phyloP scores from a whole-genome alignment of 176 grass and related monocot species.

The Canna indica region DNA sequence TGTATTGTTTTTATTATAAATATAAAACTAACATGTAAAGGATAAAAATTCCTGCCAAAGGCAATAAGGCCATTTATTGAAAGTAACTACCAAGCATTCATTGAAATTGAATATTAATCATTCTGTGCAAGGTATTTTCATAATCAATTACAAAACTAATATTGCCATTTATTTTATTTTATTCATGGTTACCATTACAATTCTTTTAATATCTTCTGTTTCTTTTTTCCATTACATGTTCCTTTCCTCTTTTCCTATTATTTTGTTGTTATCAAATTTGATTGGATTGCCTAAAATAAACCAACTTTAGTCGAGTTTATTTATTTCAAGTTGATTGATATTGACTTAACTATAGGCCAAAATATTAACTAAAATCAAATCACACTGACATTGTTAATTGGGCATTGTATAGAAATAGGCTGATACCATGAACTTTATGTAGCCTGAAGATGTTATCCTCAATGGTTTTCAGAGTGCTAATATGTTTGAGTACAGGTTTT shows the following conservation, averaged over 20 bases:
- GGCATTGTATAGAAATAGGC: not conserved
- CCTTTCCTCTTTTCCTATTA: not conserved
- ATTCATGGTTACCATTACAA: not conserved
- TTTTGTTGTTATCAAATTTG: not conserved
- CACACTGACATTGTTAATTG: not conserved
- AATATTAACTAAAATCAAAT: not conserved
- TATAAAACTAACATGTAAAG: too few species aligned
- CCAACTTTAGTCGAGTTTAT: not conserved
- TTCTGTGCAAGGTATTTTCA: too few species aligned
- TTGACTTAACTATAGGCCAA: not conserved
- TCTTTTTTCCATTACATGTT: not conserved
- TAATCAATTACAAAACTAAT: too few species aligned
- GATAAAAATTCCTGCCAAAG: too few species aligned
- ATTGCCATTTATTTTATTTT: too few species aligned
- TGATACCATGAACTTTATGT: not conserved
- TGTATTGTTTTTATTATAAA: too few species aligned
- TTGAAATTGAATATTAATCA: too few species aligned
- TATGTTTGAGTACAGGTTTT: conserved; percentile 26
- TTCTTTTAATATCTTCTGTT: not conserved
- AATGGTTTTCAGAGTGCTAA: too few species aligned
- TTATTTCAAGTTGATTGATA: not conserved
- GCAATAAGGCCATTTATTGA: too few species aligned
- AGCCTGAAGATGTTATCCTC: not conserved
- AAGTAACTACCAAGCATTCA: too few species aligned
- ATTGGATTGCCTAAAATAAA: not conserved